Percentiles rank a stretch among this genome's conserved stretches.
These are phyloP conservation scores for Nicotiana rustica DNA, from an alignment of 305 asterid species.

Conservation along the genomic window DNA sequence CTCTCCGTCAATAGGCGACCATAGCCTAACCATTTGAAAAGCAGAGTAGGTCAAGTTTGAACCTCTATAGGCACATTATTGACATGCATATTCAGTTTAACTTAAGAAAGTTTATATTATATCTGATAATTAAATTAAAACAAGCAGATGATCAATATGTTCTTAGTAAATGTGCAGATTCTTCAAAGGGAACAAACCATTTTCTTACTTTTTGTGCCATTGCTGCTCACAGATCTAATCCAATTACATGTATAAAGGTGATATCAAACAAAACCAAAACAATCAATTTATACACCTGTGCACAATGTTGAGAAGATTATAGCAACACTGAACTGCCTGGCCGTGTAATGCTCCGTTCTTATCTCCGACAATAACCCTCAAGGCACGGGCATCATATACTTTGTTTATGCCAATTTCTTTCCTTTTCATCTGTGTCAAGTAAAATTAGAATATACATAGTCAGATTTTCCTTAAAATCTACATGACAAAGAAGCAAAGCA, in stretches of 20 bases:
- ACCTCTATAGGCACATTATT: slow-evolving; percentile 27
- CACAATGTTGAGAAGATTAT: slow-evolving; percentile 89
- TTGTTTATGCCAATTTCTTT: slow-evolving; percentile 78
- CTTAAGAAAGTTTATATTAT: neutral
- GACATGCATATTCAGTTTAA: slow-evolving; percentile 5
- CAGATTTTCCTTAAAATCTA: slow-evolving; percentile 34
- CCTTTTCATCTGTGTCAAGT: slow-evolving; percentile 75
- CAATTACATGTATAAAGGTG: slow-evolving; percentile 35
- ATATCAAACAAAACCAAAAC: slow-evolving; percentile 31
- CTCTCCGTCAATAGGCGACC: slow-evolving; percentile 97
- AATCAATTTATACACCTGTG: slow-evolving; percentile 62
- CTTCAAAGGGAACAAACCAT: neutral
- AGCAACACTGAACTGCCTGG: slow-evolving; percentile 93
- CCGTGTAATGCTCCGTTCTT: slow-evolving; percentile 91
- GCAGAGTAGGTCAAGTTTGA: slow-evolving; percentile 28
- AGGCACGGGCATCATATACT: slow-evolving; percentile 93
- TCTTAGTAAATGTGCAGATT: slow-evolving; percentile 10
- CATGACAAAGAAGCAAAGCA: slow-evolving; percentile 33
- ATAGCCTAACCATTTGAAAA: slow-evolving; percentile 59
- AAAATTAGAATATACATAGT: slow-evolving; percentile 38
- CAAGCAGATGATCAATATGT: neutral
- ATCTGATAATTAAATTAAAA: neutral
- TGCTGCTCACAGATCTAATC: slow-evolving; percentile 35
- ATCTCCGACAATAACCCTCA: slow-evolving; percentile 96
- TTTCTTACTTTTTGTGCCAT: slow-evolving; percentile 8